Evolutionary conservation across 805 yeast species (phyloP), one percentile per base, ranked within the genome.

Genomic region (Barnettozyma populi): DNA sequence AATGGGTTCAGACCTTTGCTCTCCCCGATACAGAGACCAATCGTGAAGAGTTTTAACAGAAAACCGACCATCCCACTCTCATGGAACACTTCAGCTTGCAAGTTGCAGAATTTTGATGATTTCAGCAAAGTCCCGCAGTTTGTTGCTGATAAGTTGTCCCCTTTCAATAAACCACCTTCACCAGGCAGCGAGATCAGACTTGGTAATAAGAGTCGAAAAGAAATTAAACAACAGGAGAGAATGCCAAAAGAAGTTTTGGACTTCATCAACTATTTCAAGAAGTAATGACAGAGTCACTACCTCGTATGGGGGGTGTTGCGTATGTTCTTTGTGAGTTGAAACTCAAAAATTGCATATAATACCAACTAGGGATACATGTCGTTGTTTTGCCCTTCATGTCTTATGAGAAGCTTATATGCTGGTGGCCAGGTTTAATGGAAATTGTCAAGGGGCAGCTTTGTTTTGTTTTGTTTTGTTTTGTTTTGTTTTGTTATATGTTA

Each of bases 141-240:
- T 40, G 55, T 59, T 14, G 57, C 57, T 36, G 62, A 59, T 45
- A 58, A 56, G 41, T 40, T 58, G 41, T 35, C 41, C 4, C 63
- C 63, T 5, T 60, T 57, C 43, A 46, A 47, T 13, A 34, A 40
- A 2, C 63, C 63, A 3, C 52, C 49, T 16, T 21, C 23, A 2
- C 63, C 63, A 4, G 63, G 63, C 4, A 54, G 47, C 41, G 63
- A 60, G 39, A 52, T 60, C 16, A 55, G 61, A 45, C 25, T 60
- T 11, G 60, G 58, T 4, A 37, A 54, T 11, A 49, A 49, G 39
- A 57, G 56, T 42, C 55, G 52, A 23, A 57, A 54, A 45, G 64
- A 60, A 21, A 35, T 53, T 19, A 53, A 45, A 16, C 61, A 59
- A 45, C 50, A 51, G 43, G 57, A 54, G 43, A 50, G 41, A 20